Evolutionary conservation across 495 filamentous ascomycete genomes (phyloP), one percentile per base, ranked within the genome.

Genomic region (Penicillium taxi): DNA sequence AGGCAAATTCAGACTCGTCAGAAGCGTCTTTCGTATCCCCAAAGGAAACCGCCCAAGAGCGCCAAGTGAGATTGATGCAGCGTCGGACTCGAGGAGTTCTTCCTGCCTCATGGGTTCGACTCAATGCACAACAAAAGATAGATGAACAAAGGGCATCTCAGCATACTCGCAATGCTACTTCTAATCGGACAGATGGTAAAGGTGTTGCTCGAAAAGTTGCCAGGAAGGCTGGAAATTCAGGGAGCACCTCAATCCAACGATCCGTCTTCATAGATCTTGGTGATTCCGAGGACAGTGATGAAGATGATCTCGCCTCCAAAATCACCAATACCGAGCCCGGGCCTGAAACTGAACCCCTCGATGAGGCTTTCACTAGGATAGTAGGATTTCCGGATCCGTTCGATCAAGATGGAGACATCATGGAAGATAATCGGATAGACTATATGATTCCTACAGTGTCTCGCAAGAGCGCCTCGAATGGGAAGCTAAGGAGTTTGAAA

Each of bases 61-160:
- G 41, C 18, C 44, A 41, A 26, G 54, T 78, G 8, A 47, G 54
- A 42, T 52, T 50, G 34, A 48, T 66, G 11, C 61, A 72, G 26
- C 72, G 67, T 28, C 77, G 62, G 40, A 90, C 90, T 28, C 79
- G 78, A 36, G 89, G 89, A 23, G 87, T 95, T 11, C 71, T 96
- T 27, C 89, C 90, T 23, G 90, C 90, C 4, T 96, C 90, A 3
- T 94, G 83, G 81, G 69, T 93, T 28, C 76, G 83, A 44, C 65
- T 96, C 25, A 80, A 94, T 48, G 54, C 61, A 40, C 45, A 69
- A 49, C 48, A 69, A 23, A 52, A 60, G 9, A 30, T 45, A 25
- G 11, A 4, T 4, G 58, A 63, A 39, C 45, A 63, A 35, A 55
- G 41, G 26, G 44, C 44, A 14, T 26, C 32, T 1, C 56, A 59